Evolutionary conservation across 805 yeast genomes (phyloP), one percentile per base, ranked within the genome.

Genomic region (Lipomyces kockii): DNA sequence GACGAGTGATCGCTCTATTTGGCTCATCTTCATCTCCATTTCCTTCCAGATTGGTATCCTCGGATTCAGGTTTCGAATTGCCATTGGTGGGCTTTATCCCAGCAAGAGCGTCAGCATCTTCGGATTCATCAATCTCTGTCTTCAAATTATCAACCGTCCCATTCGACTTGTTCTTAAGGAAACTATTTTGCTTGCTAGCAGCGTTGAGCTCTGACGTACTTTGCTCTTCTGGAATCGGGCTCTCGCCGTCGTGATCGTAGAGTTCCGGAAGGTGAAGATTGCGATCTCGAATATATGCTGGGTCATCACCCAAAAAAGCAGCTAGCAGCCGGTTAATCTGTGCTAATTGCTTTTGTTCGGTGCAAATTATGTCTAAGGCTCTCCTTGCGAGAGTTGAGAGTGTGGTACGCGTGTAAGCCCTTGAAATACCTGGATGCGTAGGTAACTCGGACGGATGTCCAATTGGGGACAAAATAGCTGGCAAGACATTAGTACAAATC

Each of bases 221-320:
- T 29, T n/a, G n/a, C n/a, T 25, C 34, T 5, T 52, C 55, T 14
- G 32, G 25, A 27, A 29, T 12, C 7, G 25, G 29, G 20, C 34
- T 76, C 52, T 73, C 74, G 11, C 67, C 74, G 37, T 70, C 72
- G 25, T 72, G 86, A 73, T 89, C 92, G 74, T 91, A 90, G 74
- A 90, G 90, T 34, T 79, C 82, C 1, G 92, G 89, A 43, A 92
- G 80, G 29, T 86, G 85, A 78, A 93, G 77, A 59, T 86, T 85
- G 27, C 85, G 86, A 46, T 90, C 91, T 25, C 86, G 80, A 52
- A 89, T 78, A 64, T 86, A 87, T 56, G 82, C 82, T 71, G 96
- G 90, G 76, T 91, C 94, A 75, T 94, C 98, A 3, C 98, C 97
- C 60, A 94, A 81, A 72, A 94, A 86, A 0, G 90, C 87, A 69